These are phyloP conservation scores for Mycena olivaceomarginata DNA, from an alignment of 768 basidiomycete genomes.

Conservation along the genomic window DNA sequence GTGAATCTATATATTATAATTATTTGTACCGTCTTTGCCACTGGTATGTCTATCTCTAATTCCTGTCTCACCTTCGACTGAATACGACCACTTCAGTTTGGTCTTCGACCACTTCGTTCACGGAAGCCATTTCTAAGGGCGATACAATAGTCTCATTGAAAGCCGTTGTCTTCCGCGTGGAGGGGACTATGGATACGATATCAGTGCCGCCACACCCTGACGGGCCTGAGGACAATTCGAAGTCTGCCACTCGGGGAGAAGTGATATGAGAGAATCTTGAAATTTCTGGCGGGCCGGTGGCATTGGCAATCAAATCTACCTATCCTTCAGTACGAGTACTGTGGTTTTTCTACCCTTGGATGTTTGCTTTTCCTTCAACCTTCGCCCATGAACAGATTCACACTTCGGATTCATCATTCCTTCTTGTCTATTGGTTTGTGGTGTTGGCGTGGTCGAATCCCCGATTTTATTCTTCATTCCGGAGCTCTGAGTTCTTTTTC, in stretches of 20 bases:
- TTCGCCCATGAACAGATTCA: too few relatives aligned
- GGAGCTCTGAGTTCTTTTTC: too few relatives aligned
- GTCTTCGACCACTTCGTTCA: conserved; percentile 26
- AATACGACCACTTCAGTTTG: conserved; percentile 13
- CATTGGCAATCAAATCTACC: too few relatives aligned
- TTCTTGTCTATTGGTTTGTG: too few relatives aligned
- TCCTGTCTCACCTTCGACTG: not conserved
- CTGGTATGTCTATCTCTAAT: conserved; percentile 13
- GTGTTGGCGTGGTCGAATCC: too few relatives aligned
- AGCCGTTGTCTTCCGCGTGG: conserved; percentile 15
- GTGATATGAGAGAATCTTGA: too few relatives aligned
- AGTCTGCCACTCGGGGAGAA: conserved; percentile 24
- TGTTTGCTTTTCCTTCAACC: too few relatives aligned
- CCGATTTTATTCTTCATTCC: too few relatives aligned
- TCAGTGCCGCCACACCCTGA: conserved; percentile 10
- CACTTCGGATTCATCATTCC: too few relatives aligned
- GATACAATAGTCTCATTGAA: conserved; percentile 21
- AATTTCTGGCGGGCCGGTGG: too few relatives aligned
- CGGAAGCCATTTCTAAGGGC: conserved; percentile 17
- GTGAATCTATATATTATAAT: conserved; percentile 9
- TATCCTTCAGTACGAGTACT: too few relatives aligned
- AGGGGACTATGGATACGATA: conserved; percentile 15
- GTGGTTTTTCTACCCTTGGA: too few relatives aligned
- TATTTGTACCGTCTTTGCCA: conserved; percentile 22
- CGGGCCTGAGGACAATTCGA: conserved; percentile 17